Evolutionary conservation across 441 rosid genomes (phyloP), one percentile per base, ranked within the genome.

Genomic region (Syzygium syzygioides): DNA sequence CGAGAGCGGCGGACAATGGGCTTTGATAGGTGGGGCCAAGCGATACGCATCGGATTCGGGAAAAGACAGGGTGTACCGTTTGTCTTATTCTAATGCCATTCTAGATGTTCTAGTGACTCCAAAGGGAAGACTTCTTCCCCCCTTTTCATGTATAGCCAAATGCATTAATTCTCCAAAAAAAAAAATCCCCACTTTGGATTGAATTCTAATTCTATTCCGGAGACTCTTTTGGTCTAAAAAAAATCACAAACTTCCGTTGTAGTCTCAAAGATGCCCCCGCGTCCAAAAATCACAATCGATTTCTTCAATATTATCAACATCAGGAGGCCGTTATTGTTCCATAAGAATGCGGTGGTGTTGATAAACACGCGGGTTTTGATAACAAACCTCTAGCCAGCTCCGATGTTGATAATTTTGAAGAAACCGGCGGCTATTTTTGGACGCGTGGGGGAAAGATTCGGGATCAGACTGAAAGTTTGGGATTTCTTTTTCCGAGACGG

Each of bases 391-490:
- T 23, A 1, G 3, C 9, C 2, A 0, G 9, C 7, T 0, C 3
- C 0, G n/a, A 1, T 14, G 14, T 76, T 12, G 5, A 76, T 37
- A 12, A 1, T 41, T 76, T 76, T 41, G 18, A 34, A 76, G 9
- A 41, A 20, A 23, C 0, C 3, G 1, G 1, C 0, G 1, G 48
- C 0, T 3, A 23, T 7, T 41, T 41, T 76, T 41, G 17, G 15
- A 6, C 1, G 28, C 3, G 0, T 12, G 17, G 11, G 50, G 1
- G 6, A 45, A 45, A 5, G 14, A 71, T 5, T 71, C 0, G 28
- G 7, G 26, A 18, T 2, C 2, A 32, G 37, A 66, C 7, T 2
- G 1, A 62, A n/a, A 34, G 45, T 0, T 3, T 0, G 26, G 13
- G 5, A 25, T 37, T 20, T 37, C 14, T 60, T 13, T 28, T 28